Evolutionary conservation across 2,329 filamentous ascomycete genomes (phyloP).

Genomic region (Huntiella decipiens): DNA sequence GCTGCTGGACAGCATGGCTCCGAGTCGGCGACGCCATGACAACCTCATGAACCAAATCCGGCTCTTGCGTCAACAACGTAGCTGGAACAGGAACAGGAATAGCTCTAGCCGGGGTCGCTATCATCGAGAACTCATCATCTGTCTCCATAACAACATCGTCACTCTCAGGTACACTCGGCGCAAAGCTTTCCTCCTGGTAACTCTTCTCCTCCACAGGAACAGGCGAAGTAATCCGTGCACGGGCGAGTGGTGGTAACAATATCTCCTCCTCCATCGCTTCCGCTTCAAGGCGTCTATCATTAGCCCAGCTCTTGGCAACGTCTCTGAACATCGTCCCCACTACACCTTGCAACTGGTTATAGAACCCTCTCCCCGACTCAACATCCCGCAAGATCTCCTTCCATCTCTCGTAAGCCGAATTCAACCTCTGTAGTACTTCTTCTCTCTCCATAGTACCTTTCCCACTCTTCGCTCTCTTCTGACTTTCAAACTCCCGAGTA

Average conservation of each 20-base stretch:
- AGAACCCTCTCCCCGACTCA: conserved; percentile 84
- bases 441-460: conserved; percentile 55
- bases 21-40: too few species aligned
- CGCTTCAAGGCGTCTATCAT: conserved; percentile 64
- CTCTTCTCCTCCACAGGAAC: too few species aligned
- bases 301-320: conserved; percentile 55
- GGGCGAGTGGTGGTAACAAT: conserved; percentile 28
- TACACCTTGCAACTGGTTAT: conserved; percentile 84
- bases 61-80: conserved; percentile 10
- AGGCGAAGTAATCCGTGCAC: conserved; percentile 5
- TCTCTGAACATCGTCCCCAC: conserved; percentile 65
- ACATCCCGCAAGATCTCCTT: conserved; percentile 88
- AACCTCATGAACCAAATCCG: neutral
- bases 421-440: conserved; percentile 66
- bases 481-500: conserved; percentile 60
- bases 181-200: too few species aligned
- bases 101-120: too few species aligned
- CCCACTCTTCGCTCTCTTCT: conserved; percentile 45
- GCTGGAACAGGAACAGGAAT: conserved; percentile 10
- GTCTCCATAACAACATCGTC: too few species aligned
- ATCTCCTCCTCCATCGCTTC: conserved; percentile 53
- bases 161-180: too few species aligned
- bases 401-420: conserved; percentile 87
- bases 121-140: too few species aligned
- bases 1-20: too few species aligned